Evolutionary conservation across 805 yeast species (phyloP).

Genomic region (Candida schatavii): DNA sequence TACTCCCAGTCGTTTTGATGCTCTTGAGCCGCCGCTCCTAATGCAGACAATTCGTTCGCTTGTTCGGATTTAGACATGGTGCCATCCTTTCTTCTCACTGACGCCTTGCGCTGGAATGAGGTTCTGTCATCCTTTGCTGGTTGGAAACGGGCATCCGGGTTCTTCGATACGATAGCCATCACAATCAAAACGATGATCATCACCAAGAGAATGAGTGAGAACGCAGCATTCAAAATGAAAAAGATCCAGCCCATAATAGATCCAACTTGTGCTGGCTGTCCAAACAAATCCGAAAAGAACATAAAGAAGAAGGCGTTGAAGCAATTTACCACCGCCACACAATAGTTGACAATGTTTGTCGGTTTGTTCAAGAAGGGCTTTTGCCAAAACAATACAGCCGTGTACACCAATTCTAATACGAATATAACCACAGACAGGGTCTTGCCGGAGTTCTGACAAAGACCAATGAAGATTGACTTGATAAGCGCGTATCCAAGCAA

Average conservation of each 20-base stretch:
- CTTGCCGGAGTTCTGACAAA: slow-evolving; percentile 79
- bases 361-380: slow-evolving; percentile 81
- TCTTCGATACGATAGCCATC: slow-evolving; percentile 68
- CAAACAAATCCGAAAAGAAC: slow-evolving; percentile 81
- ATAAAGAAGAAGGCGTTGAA: slow-evolving; percentile 80
- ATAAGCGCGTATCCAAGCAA: slow-evolving; percentile 57
- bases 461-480: slow-evolving; percentile 70
- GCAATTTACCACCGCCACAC: slow-evolving; percentile 68
- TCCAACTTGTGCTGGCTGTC: slow-evolving; percentile 73
- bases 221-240: slow-evolving; percentile 86
- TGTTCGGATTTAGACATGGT: slow-evolving; percentile 22
- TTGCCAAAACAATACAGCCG: slow-evolving; percentile 57
- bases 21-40: slow-evolving; percentile 80
- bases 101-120: slow-evolving; percentile 65
- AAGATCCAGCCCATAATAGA: slow-evolving; percentile 92
- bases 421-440: slow-evolving; percentile 77
- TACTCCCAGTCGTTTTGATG: slow-evolving; percentile 74
- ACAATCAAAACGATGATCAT: slow-evolving; percentile 64
- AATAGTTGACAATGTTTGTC: slow-evolving; percentile 73
- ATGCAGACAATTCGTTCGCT: slow-evolving; percentile 59
- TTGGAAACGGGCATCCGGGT: slow-evolving; percentile 84
- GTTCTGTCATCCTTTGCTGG: slow-evolving; percentile 92
- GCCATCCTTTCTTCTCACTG: slow-evolving; percentile 25
- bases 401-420: slow-evolving; percentile 69
- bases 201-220: slow-evolving; percentile 69